Evolutionary conservation across 208 protist genomes (phyloP), one percentile per base, ranked within the genome.

Genomic region (Trypanosoma caninum): DNA sequence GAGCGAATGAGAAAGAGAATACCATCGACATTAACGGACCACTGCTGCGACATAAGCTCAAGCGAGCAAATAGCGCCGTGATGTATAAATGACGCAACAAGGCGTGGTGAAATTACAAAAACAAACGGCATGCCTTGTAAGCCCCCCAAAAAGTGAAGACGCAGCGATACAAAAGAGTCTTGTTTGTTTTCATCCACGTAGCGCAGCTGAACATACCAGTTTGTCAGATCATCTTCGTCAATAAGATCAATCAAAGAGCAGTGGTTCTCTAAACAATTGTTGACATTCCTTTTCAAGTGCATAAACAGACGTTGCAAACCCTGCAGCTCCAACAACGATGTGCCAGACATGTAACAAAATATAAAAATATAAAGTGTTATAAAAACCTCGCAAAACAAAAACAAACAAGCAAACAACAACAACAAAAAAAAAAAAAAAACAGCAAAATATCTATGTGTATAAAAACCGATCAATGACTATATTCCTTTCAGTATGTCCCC

Each of bases 1-100:
- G 84, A 67, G 65, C 70, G 66, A 5, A 94, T 38, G 27, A 93
- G 73, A 2, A 93, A 45, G 0, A 35, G 38, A 27, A 91, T 35
- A 44, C 78, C 80, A 30, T 83, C 69, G 7, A 62, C 50, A 14
- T 74, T 80, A 40, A 77, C 71, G 31, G 72, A 70, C 84, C 87
- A 94, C 31, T 70, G 42, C 63, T 89, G 85, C 18, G 87, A 82
- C 81, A 94, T 87, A n/a, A 94, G 70, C 62, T 94, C 83, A 3
- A 94, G 69, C 6, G 87, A 88, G 58, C 87, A 94, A 9, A 94
- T 70, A 11, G 82, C 80, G 27, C 87, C 87, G 62, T 85, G 75
- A 54, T 94, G 87, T 53, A 94, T 89, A 47, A 94, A 94, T 6
- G 84, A 65, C 0, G 83, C 81, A 28, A 84, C 55, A 31, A 94